Evolutionary conservation across 1,284 basidiomycete genomes (phyloP).

Genomic region (Pseudomicrostroma phylloplanum): DNA sequence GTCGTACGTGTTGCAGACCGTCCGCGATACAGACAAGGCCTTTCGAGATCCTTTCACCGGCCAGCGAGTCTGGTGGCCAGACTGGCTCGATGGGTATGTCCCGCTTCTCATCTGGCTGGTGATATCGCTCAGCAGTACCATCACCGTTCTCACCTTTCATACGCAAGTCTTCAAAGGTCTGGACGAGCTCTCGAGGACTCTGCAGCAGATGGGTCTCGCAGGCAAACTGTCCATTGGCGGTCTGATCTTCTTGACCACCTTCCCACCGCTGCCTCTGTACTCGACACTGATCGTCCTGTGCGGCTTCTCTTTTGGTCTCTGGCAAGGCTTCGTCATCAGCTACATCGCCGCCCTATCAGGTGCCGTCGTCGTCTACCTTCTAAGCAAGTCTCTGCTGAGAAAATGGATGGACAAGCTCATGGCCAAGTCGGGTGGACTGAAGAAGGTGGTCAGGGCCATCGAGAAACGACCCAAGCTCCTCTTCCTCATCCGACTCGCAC

Average conservation of each 20-base stretch:
- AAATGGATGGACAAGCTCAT: constrained; percentile 67
- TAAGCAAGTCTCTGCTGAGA: constrained; percentile 67
- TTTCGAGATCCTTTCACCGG: constrained; percentile 44
- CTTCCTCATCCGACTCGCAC: constrained; percentile 72
- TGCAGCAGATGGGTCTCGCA: constrained; percentile 34
- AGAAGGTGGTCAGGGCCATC: constrained; percentile 66
- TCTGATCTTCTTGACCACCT: constrained; percentile 50
- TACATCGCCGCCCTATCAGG: constrained; percentile 75
- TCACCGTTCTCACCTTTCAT: constrained; percentile 48
- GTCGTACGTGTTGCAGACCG: constrained; percentile 21
- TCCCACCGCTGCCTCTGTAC: constrained; percentile 71
- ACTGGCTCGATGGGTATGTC: constrained; percentile 48
- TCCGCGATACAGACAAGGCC: constrained; percentile 32
- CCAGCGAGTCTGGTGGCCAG: constrained; percentile 36
- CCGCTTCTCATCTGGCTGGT: constrained; percentile 50
- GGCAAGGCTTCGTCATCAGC: constrained; percentile 71
- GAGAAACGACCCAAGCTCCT: constrained; percentile 75
- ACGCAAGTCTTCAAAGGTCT: constrained; percentile 44
- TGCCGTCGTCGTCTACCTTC: constrained; percentile 68
- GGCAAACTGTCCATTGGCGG: constrained; percentile 39
- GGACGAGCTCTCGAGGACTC: constrained; percentile 31
- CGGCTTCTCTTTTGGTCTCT: constrained; percentile 76
- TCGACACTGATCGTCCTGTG: constrained; percentile 79
- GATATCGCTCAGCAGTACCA: constrained; percentile 45
- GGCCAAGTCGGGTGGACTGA: constrained; percentile 53